Conservation (phyloP, 2,329 filamentous ascomycete genomes). For the Fusarium sp. region DNA sequence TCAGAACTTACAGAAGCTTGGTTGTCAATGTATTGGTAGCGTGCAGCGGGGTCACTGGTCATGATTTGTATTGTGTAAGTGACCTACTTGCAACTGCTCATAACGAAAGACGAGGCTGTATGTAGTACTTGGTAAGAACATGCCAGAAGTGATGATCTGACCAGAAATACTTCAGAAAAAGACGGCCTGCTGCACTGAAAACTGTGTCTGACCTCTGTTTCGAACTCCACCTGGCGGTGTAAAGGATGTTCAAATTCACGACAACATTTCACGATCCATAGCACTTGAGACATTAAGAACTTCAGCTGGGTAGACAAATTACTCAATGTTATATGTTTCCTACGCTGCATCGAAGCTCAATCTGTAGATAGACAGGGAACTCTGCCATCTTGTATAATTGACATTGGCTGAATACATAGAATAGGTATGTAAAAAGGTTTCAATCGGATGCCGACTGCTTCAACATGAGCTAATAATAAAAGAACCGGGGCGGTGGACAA, state of each 20-base stretch:
- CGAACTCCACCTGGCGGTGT: slow-evolving; percentile 31
- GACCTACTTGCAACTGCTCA: background rate
- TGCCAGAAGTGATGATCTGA: background rate
- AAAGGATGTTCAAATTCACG: background rate
- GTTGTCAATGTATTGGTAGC: background rate
- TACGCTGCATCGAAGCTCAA: background rate
- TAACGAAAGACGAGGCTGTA: background rate
- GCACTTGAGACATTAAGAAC: slow-evolving; percentile 1
- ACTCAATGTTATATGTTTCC: background rate
- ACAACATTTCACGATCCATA: slow-evolving; percentile 15
- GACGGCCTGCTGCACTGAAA: background rate
- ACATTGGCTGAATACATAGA: slow-evolving; percentile 7
- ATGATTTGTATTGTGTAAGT: background rate
- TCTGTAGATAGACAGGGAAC: background rate
- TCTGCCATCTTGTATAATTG: slow-evolving; percentile 5
- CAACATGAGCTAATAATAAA: slow-evolving; percentile 43
- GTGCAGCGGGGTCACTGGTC: background rate
- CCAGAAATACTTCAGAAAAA: background rate
- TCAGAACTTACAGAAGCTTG: background rate
- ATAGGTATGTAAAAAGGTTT: slow-evolving; percentile 25
- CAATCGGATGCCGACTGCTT: slow-evolving; percentile 20
- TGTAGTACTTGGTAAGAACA: no score
- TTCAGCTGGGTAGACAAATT: background rate
- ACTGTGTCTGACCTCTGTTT: slow-evolving; percentile 4
- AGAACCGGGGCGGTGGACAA: slow-evolving; percentile 46